phyloP scores from a whole-genome alignment of 1,284 basidiomycete species.

The Ceratobasidium sp. region DNA sequence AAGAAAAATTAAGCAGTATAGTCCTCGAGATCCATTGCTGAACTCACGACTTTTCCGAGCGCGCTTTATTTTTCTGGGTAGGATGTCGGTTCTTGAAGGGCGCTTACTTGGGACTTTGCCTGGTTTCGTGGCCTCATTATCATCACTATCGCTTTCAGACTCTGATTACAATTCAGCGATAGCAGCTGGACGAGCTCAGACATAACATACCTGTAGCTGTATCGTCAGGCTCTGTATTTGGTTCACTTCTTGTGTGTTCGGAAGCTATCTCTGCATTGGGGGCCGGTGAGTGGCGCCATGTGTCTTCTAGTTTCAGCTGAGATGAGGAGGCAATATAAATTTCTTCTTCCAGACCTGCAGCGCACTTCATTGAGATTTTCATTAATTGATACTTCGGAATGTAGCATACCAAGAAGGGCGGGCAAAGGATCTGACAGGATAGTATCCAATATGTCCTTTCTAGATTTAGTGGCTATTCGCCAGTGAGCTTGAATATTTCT shows the following conservation, averaged over 20 bases:
- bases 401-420: conserved; percentile 16
- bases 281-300: background rate
- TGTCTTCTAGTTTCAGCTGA: conserved; percentile 10
- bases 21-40: background rate
- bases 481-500: background rate
- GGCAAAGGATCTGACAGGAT: conserved; percentile 18
- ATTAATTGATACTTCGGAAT: too few relatives aligned
- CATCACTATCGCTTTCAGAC: conserved; percentile 33
- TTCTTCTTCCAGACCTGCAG: background rate
- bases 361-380: background rate
- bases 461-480: background rate
- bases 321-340: background rate
- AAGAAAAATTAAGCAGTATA: background rate
- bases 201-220: conserved; percentile 28
- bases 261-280: background rate
- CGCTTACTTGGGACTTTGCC: conserved; percentile 25
- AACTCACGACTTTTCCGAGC: conserved; percentile 5
- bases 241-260: background rate
- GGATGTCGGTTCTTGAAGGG: conserved; percentile 1
- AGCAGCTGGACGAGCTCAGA: background rate
- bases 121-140: background rate
- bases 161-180: conserved; percentile 14
- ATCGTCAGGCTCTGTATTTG: background rate
- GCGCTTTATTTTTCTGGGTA: conserved; percentile 4
- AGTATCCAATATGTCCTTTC: conserved; percentile 20